A percentile compares a stretch with the other conserved stretches of the same genome.
These are phyloP conservation scores for Xerocomellus dryophilus DNA, from an alignment of 768 basidiomycete genomes.

Conservation along the genomic window DNA sequence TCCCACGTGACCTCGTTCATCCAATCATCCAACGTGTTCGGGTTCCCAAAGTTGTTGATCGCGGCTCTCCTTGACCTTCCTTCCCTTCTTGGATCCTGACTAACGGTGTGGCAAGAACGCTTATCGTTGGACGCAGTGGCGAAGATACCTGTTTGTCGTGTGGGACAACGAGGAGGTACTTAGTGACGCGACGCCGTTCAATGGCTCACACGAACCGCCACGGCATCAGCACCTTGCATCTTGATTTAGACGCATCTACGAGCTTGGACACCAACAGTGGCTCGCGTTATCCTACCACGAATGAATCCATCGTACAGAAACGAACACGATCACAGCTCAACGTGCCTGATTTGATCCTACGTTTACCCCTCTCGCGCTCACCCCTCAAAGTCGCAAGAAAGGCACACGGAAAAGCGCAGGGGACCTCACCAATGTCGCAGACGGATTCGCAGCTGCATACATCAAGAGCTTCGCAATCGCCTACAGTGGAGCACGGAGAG, in stretches of 20 bases:
- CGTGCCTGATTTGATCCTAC: conserved; percentile 45
- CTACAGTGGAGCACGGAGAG: background rate
- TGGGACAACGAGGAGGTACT: background rate
- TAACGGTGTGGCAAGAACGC: background rate
- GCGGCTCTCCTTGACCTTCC: background rate
- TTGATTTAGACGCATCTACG: background rate
- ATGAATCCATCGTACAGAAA: conserved; percentile 10
- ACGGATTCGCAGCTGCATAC: background rate
- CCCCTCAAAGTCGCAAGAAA: conserved; percentile 52
- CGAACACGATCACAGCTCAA: conserved; percentile 53
- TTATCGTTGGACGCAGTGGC: background rate
- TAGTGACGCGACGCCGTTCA: conserved; percentile 3
- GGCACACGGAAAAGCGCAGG: conserved; percentile 27
- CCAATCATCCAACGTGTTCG: conserved; percentile 2
- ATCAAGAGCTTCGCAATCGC: background rate
- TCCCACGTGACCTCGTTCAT: background rate
- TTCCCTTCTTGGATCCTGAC: background rate
- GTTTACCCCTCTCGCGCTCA: conserved; percentile 42
- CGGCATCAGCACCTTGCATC: conserved; percentile 5
- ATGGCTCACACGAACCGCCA: conserved; percentile 20
- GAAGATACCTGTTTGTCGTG: background rate
- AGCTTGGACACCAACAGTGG: conserved; percentile 3
- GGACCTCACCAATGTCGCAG: conserved; percentile 22
- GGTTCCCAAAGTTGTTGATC: background rate
- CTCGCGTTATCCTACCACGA: background rate